Evolutionary conservation across 2,329 filamentous ascomycete genomes (phyloP).

Genomic region (Arthrobotrys sphaeroides): DNA sequence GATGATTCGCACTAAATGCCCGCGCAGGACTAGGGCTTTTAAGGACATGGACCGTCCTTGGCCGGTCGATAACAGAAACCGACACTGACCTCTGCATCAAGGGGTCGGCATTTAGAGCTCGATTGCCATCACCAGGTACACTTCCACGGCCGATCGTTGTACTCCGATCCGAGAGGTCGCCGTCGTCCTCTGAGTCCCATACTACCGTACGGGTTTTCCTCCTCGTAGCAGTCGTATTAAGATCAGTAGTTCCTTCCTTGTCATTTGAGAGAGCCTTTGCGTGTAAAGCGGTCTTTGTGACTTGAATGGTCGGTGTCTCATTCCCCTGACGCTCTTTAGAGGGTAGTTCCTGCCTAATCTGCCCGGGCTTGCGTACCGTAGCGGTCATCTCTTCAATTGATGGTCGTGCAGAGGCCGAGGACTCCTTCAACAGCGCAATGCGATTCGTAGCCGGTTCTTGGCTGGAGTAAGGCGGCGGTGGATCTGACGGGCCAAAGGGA

Average conservation of each 20-base stretch:
- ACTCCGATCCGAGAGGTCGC: constrained; percentile 33
- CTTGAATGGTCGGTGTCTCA: neutral
- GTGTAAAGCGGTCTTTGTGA: neutral
- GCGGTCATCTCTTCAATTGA: constrained; percentile 2
- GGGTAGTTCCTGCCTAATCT: neutral
- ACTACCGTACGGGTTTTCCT: constrained; percentile 20
- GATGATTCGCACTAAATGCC: constrained; percentile 19
- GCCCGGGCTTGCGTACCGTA: constrained; percentile 13
- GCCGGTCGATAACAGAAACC: constrained; percentile 11
- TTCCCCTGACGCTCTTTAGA: neutral
- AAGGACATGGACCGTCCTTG: neutral
- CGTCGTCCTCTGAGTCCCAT: constrained; percentile 32
- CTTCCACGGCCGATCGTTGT: constrained; percentile 29
- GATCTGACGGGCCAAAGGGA: constrained; percentile 36
- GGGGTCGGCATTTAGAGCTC: constrained; percentile 11
- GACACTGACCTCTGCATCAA: constrained; percentile 4
- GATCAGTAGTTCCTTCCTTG: neutral
- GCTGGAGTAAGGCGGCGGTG: constrained; percentile 48
- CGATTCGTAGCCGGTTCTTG: constrained; percentile 14
- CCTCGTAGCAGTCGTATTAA: neutral
- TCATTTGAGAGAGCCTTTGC: neutral
- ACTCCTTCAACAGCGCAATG: neutral
- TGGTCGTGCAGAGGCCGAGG: neutral
- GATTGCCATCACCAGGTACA: constrained; percentile 18
- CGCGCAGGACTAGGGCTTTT: constrained; percentile 37